Base-by-base conservation (phyloP, 2,329 filamentous ascomycete species). In the Fusarium dlaminii region DNA sequence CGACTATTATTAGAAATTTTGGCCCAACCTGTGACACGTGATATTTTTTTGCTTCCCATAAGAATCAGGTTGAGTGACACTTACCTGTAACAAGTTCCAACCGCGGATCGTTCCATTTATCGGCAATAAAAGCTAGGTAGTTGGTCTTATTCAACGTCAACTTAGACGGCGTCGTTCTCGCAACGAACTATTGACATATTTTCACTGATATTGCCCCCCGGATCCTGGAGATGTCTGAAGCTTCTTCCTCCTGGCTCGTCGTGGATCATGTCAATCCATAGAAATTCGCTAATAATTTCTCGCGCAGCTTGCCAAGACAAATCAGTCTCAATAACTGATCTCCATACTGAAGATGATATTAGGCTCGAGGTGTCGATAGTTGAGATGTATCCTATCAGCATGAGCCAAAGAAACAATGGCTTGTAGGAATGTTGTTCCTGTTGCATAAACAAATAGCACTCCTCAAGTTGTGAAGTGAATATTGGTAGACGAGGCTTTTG, bases 251-350 rank as follows among this genome's bases (percentile, higher is more conserved):
- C 51, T 0, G 24, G 37, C 14, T 24, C 32, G 1, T 36, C 37
- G 8, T 67, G 64, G 1, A 67, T 20, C 1, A 17, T 18, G 0
- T 10, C 12, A 5, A 67, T 61, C 65, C 65, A 67, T 0, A 63
- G 63, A 1, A 67, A 9, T 0, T 22, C 27, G 4, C 1, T 0
- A 7, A 67, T 6, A 7, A 6, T 36, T 3, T 0, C 1, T 20
- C 7, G 27, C 0, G 6, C n/a, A n/a, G 5, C 12, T 3, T n/a
- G 1, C 63, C 65, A 67, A 13, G 34, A 12, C 2, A 60, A 1
- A 2, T 22, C 8, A 0, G 0, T 2, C 1, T 20, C 1, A 6
- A 27, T 39, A 4, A 1, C 2, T 2, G 5, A 5, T 1, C 1
- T 13, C 65, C 65, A 67, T 1, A 30, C 0, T 0, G 5, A 18